Percentiles rank a stretch among this genome's conserved stretches.
phyloP scores from a whole-genome alignment of 495 filamentous ascomycete genomes.

The Beverwykella pulmonaria region DNA sequence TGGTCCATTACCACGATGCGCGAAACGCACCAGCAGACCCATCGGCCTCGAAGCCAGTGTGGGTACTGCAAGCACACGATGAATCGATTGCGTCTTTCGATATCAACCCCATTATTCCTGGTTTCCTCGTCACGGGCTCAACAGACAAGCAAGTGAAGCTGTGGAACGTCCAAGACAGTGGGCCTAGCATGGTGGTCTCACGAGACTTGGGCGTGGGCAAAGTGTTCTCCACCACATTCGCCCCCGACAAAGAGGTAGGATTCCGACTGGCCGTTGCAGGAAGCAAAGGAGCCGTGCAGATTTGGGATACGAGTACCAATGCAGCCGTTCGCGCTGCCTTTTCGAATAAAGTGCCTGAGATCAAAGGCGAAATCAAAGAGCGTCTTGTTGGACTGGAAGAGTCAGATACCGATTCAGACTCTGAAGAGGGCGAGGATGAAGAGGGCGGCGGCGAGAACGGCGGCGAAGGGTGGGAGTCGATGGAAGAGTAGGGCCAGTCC shows the following conservation, averaged over 20 bases:
- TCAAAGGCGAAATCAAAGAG: slow-evolving; percentile 71
- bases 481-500: slow-evolving; percentile 65
- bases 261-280: slow-evolving; percentile 92
- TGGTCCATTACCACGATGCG: slow-evolving; percentile 84
- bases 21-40: slow-evolving; percentile 70
- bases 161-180: slow-evolving; percentile 82
- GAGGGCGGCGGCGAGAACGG: slow-evolving; percentile 51
- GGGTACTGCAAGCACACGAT: slow-evolving; percentile 94
- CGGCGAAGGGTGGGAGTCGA: slow-evolving; percentile 75
- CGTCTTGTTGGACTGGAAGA: slow-evolving; percentile 70
- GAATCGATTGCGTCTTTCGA: slow-evolving; percentile 94
- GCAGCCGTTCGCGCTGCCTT: slow-evolving; percentile 85
- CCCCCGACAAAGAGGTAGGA: slow-evolving; percentile 82
- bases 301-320: slow-evolving; percentile 98
- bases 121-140: slow-evolving; percentile 89
- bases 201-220: slow-evolving; percentile 91
- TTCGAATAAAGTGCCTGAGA: slow-evolving; percentile 65
- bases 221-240: slow-evolving; percentile 89
- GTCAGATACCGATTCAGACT: slow-evolving; percentile 64
- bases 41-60: slow-evolving; percentile 76
- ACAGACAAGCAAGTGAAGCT: slow-evolving; percentile 94
- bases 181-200: slow-evolving; percentile 85
- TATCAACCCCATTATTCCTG: slow-evolving; percentile 83
- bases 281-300: slow-evolving; percentile 87
- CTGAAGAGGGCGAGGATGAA: slow-evolving; percentile 58